Evolutionary conservation across 1,284 basidiomycete genomes (phyloP), one percentile per base, ranked within the genome.

Genomic region (Papiliotrema laurentii): DNA sequence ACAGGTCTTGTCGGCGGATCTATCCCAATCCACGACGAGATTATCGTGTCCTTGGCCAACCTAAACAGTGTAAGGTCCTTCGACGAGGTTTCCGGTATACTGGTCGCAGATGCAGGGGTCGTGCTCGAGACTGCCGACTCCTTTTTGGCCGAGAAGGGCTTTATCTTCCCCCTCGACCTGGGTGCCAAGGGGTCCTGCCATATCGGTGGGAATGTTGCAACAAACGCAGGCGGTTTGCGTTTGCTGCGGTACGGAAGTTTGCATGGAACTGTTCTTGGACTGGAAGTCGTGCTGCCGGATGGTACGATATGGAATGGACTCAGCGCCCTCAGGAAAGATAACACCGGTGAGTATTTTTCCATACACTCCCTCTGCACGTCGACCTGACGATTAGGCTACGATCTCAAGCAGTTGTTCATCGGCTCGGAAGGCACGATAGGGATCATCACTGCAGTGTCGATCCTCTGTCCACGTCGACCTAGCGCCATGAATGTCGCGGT

Each of bases 121-220:
- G 84, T 99, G 58, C 82, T 99, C n/a, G 88, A 98, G 68, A 81
- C 83, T 10, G 80, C 97, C 26, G 87, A 89, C 47, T 86, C 93
- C 72, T 83, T 88, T 68, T 81, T 98, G 43, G 84, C 84, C 4
- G 85, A 89, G 10, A 80, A 91, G 64, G 83, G 92, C 54, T 89
- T 97, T 72, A 93, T 97, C 72, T 93, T 98, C 84, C 96, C 96
- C 4, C 81, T 98, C 38, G 96, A 99, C 70, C 79, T 99, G 6
- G 96, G 94, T 45, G 94, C 96, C 18, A 99, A 99, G 78, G 96
- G 96, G 65, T 93, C 89, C 80, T 99, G 96, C 75, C 94, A 97
- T 64, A 96, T 99, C 60, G 96, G 94, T 45, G 96, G 96, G 26
- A 98, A 98, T 69, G 81, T 98, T 27, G 85, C 96, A 0, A 97